These are phyloP conservation scores for Sarocladium oryzae DNA, from an alignment of 2,329 filamentous ascomycete species.

Conservation along the genomic window DNA sequence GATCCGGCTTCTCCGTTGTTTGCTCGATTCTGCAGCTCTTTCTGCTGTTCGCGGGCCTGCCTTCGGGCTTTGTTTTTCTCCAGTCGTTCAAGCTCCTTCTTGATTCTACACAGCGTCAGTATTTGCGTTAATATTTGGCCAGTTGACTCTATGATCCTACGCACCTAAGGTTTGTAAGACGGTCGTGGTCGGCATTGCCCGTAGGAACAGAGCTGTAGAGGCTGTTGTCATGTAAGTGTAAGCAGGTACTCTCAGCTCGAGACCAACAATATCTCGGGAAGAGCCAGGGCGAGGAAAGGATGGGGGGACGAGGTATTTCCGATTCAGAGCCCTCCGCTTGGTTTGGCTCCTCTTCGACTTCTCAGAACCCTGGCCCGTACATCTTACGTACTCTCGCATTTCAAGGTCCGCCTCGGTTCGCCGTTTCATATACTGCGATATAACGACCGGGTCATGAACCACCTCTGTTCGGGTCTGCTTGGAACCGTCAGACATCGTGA, in stretches of 20 bases:
- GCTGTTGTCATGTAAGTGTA: slow-evolving; percentile 35
- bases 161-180: slow-evolving; percentile 37
- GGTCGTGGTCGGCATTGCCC: slow-evolving; percentile 44
- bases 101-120: slow-evolving; percentile 28
- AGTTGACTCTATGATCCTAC: slow-evolving; percentile 12
- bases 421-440: slow-evolving; percentile 79
- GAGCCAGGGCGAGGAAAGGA: slow-evolving; percentile 19
- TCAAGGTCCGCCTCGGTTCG: slow-evolving; percentile 65
- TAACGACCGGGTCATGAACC: slow-evolving; percentile 77
- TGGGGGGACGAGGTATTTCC: neutral
- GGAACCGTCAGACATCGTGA: slow-evolving; percentile 37
- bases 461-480: slow-evolving; percentile 59
- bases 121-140: neutral
- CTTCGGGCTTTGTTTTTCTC: slow-evolving; percentile 88
- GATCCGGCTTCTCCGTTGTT: slow-evolving; percentile 41
- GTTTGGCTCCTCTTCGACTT: neutral
- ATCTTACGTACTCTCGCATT: slow-evolving; percentile 59
- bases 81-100: slow-evolving; percentile 69
- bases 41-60: slow-evolving; percentile 84
- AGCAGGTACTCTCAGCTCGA: slow-evolving; percentile 29
- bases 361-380: neutral
- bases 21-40: slow-evolving; percentile 51
- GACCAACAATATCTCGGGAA: slow-evolving; percentile 23
- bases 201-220: slow-evolving; percentile 44
- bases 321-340: neutral